Percentiles rank a stretch among this genome's conserved stretches.
These are phyloP conservation scores for Nepenthes alata DNA, from an alignment of 179 eudicot genomes.

Conservation along the genomic window DNA sequence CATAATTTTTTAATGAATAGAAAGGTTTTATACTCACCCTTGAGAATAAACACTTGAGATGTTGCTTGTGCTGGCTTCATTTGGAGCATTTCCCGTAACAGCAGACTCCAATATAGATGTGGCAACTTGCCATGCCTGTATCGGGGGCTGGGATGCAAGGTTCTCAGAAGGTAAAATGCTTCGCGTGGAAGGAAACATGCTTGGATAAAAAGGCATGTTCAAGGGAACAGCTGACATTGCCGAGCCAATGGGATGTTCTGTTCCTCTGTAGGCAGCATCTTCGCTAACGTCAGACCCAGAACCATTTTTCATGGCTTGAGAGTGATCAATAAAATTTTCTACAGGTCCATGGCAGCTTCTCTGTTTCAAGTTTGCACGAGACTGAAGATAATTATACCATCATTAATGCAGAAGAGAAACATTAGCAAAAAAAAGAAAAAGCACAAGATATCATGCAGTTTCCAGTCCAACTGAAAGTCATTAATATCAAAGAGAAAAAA, in stretches of 20 bases:
- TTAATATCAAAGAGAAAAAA: background rate
- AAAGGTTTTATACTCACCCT: constrained; percentile 28
- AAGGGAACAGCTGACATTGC: constrained; percentile 28
- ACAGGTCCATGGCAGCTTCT: constrained; percentile 42
- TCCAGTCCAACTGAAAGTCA: background rate
- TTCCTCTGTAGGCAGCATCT: constrained; percentile 25
- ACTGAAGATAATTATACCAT: background rate
- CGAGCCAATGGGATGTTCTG: constrained; percentile 26
- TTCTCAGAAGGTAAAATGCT: constrained; percentile 28
- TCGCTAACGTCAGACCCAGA: constrained; percentile 37
- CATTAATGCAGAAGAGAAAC: too few species aligned
- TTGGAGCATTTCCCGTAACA: constrained; percentile 11
- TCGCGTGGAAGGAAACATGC: constrained; percentile 21
- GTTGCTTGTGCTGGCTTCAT: constrained; percentile 32
- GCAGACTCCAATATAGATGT: constrained; percentile 27
- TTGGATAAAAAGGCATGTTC: constrained; percentile 26
- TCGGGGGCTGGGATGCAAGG: constrained; percentile 26
- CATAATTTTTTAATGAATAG: too few species aligned
- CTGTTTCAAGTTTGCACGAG: constrained; percentile 24
- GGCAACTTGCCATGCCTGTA: constrained; percentile 21
- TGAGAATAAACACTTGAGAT: constrained; percentile 61
- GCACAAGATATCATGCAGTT: background rate
- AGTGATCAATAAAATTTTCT: constrained; percentile 47
- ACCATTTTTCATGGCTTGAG: constrained; percentile 34
- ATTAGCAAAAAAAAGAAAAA: background rate